Evolutionary conservation across 2,329 filamentous ascomycete species (phyloP), one percentile per base, ranked within the genome.

Genomic region (Cladosporium sp.): DNA sequence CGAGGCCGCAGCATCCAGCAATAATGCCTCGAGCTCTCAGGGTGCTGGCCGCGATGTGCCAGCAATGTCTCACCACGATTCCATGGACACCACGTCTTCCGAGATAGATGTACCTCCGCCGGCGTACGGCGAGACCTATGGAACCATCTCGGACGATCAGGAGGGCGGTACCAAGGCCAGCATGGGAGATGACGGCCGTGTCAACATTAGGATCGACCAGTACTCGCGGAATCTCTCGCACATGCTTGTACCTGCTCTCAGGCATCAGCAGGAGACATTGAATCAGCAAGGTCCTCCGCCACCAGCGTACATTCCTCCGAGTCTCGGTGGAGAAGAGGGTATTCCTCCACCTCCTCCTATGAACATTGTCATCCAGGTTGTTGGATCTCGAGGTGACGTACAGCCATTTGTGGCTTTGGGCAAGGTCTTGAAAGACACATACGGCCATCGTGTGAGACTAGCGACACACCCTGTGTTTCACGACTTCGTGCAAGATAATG

Each of bases 171-270:
- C 70, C 43, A 66, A 70, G 43, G 71, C 71, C 1, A 61, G 58
- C 42, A 63, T 73, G 14, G 64, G 65, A 43, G 86, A 81, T 55
- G 85, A 91, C 71, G 88, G 88, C 19, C 82, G 89, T 63, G 78
- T 93, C 61, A 83, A 89, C 63, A 89, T 93, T 72, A 84, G 83
- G 57, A 88, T 93, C 70, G 83, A 85, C 63, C 84, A 89, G 66
- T 84, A 82, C 59, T 83, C 79, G 59, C 73, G 77, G 51, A 79
- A 79, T 51, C 73, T 92, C 3, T 82, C 85, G 2, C 80, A 83
- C 55, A 74, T 91, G 10, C 76, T 91, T 22, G 78, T 80, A 0
- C 84, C 86, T 3, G 80, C 83, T 7, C 66, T 90, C 38, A 71
- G 78, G 56, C 74, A 76, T 56, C 77, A 86, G 61, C 69, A 82